Conservation (phyloP, 352 stramenopile species). For the Globisporangium solare region DNA sequence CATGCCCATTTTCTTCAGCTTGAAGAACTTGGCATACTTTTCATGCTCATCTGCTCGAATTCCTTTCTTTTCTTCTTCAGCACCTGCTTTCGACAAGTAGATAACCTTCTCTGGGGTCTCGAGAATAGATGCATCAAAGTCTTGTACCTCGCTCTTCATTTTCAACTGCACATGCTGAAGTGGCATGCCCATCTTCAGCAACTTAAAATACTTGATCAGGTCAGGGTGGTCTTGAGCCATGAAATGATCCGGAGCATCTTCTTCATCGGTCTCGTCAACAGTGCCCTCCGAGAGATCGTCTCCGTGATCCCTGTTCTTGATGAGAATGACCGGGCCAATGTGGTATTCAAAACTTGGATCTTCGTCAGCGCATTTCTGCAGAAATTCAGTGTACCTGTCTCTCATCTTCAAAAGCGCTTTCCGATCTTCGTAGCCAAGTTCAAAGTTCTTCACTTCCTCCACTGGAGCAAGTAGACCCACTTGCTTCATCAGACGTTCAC, state of each 20-base stretch:
- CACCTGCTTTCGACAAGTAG: slow-evolving; percentile 68
- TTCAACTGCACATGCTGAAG: slow-evolving; percentile 61
- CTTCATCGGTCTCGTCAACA: slow-evolving; percentile 63
- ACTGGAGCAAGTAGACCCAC: slow-evolving; percentile 70
- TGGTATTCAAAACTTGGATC: slow-evolving; percentile 62
- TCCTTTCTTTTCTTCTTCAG: slow-evolving; percentile 41
- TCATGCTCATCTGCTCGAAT: slow-evolving; percentile 58
- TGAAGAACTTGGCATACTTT: slow-evolving; percentile 91
- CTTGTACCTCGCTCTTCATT: slow-evolving; percentile 58
- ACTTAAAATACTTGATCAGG: slow-evolving; percentile 72
- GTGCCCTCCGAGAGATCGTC: slow-evolving; percentile 59
- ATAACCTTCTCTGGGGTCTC: slow-evolving; percentile 81
- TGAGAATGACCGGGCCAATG: slow-evolving; percentile 72
- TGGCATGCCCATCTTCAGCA: slow-evolving; percentile 80
- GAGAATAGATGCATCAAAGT: slow-evolving; percentile 54
- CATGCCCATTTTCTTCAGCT: slow-evolving; percentile 95
- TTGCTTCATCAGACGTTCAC: slow-evolving; percentile 76
- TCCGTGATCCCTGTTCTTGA: slow-evolving; percentile 60
- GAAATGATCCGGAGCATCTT: slow-evolving; percentile 33
- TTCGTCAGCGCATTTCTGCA: slow-evolving; percentile 65
- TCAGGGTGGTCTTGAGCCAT: slow-evolving; percentile 59
- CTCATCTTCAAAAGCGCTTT: slow-evolving; percentile 71
- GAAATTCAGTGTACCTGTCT: slow-evolving; percentile 71
- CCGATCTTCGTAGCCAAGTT: slow-evolving; percentile 78
- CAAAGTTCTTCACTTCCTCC: slow-evolving; percentile 75